Percentiles rank a stretch among this genome's conserved stretches.
These are phyloP conservation scores for Flaveria bidentis DNA, from an alignment of 129 eudicot species.

Conservation along the genomic window DNA sequence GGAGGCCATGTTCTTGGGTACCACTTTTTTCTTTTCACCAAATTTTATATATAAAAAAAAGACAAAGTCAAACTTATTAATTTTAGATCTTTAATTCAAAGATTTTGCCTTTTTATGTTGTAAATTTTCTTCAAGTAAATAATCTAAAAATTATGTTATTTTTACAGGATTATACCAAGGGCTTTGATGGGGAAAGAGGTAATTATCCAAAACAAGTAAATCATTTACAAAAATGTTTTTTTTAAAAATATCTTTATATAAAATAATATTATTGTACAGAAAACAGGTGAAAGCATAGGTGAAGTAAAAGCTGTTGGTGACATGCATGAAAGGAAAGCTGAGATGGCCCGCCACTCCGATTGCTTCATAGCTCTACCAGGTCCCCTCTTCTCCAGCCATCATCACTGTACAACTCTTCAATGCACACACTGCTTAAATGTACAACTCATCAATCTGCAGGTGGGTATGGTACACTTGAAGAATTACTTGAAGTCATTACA, in stretches of 20 bases:
- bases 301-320: slow-evolving; percentile 62
- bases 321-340: slow-evolving; percentile 91
- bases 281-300: slow-evolving; percentile 70
- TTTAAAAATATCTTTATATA: no score
- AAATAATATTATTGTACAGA: slow-evolving; percentile 30
- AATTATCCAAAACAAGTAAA: background rate
- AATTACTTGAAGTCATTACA: slow-evolving; percentile 68
- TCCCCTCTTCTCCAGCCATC: slow-evolving; percentile 10
- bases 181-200: slow-evolving; percentile 77
- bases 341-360: slow-evolving; percentile 88
- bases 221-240: background rate
- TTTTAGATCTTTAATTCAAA: background rate
- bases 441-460: slow-evolving; percentile 40
- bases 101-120: background rate
- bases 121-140: background rate
- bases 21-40: background rate
- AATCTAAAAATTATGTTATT: slow-evolving; percentile 11
- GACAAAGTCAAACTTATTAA: background rate
- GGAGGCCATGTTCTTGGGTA: slow-evolving; percentile 85
- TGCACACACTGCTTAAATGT: slow-evolving; percentile 23
- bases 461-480: slow-evolving; percentile 84
- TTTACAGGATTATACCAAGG: slow-evolving; percentile 69
- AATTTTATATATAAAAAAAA: background rate
- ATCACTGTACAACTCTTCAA: slow-evolving; percentile 28
- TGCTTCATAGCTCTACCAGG: slow-evolving; percentile 89